A percentile compares a stretch with the other conserved stretches of the same genome.
phyloP scores from a whole-genome alignment of 352 stramenopile genomes.

The Blastocystis sp. region DNA sequence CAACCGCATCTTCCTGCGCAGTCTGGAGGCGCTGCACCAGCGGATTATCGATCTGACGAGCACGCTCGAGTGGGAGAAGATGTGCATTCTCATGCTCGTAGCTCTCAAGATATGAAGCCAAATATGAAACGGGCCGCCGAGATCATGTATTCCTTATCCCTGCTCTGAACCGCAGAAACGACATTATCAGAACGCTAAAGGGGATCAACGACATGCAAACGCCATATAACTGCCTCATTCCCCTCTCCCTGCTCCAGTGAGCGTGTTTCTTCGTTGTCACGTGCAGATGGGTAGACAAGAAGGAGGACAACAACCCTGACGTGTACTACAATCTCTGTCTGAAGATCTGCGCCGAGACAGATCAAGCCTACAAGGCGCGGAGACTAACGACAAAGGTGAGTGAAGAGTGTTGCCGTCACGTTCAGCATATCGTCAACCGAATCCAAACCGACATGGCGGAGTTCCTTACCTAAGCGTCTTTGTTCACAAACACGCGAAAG shows the following conservation, averaged over 20 bases:
- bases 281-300: conserved; percentile 47
- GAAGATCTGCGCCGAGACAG: conserved; percentile 28
- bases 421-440: not conserved
- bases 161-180: conserved; percentile 6
- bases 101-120: conserved; percentile 8
- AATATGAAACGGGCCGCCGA: conserved; percentile 25
- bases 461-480: not conserved
- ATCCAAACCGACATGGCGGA: conserved; percentile 33
- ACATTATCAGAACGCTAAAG: conserved; percentile 22
- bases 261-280: not conserved
- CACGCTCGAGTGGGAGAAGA: conserved; percentile 11
- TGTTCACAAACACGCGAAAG: conserved; percentile 50
- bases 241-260: conserved; percentile 23
- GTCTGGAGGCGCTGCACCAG: not conserved
- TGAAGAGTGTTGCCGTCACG: not conserved
- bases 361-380: conserved; percentile 5
- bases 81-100: not conserved
- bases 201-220: not conserved
- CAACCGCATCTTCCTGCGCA: conserved; percentile 3
- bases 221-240: conserved; percentile 40
- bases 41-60: conserved; percentile 4
- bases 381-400: not conserved
- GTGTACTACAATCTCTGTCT: conserved; percentile 36
- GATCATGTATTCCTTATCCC: not conserved
- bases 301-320: conserved; percentile 43